Base-by-base conservation (phyloP, 192 early-diverging fungal species). In the Backusella westeae region DNA sequence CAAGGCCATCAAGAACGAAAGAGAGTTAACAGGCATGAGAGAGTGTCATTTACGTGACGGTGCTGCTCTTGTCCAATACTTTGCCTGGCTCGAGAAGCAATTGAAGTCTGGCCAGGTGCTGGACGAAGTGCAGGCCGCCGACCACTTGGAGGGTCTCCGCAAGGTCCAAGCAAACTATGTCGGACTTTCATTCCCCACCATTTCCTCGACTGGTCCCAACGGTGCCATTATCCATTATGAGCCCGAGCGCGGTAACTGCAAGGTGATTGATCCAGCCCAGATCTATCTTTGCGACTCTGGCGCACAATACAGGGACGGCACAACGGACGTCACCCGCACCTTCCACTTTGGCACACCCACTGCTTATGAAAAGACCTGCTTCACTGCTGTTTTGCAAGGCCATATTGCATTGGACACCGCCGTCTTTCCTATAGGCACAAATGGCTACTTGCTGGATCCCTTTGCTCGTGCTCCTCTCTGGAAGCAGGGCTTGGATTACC, bases 181-280 rank as follows among this genome's bases (percentile, higher is more conserved):
- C 32, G 97, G 97, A 6, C 91, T 97, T 71, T 95, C 93, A 71
- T 99, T 99, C 74, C 93, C 92, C 76, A 99, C 97, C 35, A 99
- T 99, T 77, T 97, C 96, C 8, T 91, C 94, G 15, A 95, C 95
- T 8, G 97, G 97, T 3, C 81, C 97, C 32, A 99, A 98, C 77
- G 97, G 95, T 6, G 93, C 96, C 53, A 96, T 99, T 80, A 98
- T 99, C 78, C 97, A 99, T 83, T 99, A 99, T 87, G 92, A 91
- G 81, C 96, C 97, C 34, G 89, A 94, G 76, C 89, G 87, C 73
- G 95, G 89, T 19, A 87, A 85, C 23, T 95, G 95, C 69, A 91
- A 91, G 9, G 80, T 87, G 15, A 91, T 99, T 76, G 87, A 91
- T 70, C 78, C 87, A 8, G 86, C 89, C 73, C 80, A 92, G 74